phyloP scores from a whole-genome alignment of 441 rosid species.

The Syzygium malaccense region DNA sequence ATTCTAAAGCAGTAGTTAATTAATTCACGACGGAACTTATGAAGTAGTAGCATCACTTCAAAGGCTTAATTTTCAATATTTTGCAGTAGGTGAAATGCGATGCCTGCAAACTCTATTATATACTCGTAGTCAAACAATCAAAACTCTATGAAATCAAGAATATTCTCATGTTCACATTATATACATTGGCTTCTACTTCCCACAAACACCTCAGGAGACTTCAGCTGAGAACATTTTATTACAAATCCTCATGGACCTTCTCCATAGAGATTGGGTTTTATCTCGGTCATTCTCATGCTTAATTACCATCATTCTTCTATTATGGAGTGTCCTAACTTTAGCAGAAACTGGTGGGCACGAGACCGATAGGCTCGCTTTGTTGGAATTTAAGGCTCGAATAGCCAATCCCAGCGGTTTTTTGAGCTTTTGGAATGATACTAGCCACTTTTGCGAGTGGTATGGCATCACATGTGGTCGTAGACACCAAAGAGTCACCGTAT shows the following conservation, averaged over 20 bases:
- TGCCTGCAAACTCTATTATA: background rate
- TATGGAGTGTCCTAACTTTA: too few relatives aligned
- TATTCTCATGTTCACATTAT: background rate
- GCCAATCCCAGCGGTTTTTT: fast-evolving
- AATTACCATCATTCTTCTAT: too few relatives aligned
- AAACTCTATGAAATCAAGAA: background rate
- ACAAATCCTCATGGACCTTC: too few relatives aligned
- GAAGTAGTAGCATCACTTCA: background rate
- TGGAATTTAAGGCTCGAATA: background rate
- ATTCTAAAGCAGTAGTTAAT: background rate
- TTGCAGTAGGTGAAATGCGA: background rate
- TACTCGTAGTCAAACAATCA: background rate
- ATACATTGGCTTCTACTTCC: background rate
- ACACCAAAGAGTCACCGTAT: background rate
- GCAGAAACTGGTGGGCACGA: background rate
- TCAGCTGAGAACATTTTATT: too few relatives aligned
- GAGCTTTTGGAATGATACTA: background rate
- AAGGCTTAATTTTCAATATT: background rate
- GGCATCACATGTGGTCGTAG: background rate
- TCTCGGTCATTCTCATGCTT: too few relatives aligned
- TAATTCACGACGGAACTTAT: background rate
- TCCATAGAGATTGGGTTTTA: too few relatives aligned
- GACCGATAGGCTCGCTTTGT: fast-evolving
- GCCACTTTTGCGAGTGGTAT: background rate
- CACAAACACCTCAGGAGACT: too few relatives aligned